Base-by-base conservation (phyloP, 78 protist genomes). In the Chrysochromulina parva region DNA sequence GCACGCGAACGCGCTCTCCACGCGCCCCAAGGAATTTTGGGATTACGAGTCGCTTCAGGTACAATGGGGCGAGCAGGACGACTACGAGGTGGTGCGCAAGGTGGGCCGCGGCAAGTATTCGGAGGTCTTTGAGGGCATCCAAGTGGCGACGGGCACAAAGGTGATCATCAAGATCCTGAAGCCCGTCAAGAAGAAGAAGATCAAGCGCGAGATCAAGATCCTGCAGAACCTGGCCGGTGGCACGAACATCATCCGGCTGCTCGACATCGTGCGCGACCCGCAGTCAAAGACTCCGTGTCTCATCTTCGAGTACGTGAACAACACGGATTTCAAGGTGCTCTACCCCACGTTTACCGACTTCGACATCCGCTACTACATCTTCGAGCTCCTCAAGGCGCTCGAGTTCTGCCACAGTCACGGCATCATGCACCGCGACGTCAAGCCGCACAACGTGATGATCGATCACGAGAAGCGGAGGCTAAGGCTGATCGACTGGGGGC, bases 91-190 rank as follows among this genome's bases (percentile, higher is more conserved):
- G 28, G 91, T 95, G 7, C 93, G 97, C 38, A 98, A 98, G 85
- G 88, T 99, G 38, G 99, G 99, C 48, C 96, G 99, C 22, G 99
- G 99, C 59, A 99, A 99, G 95, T 99, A 99, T 95, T 90, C 97
- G 57, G 99, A 99, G 80, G 99, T 99, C 26, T 99, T 99, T 81
- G 98, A 97, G 84, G 99, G 99, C 20, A 55, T 94, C 24, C 94
- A 96, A 76, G 50, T 89, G 13, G 26, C n/a, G 76, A 94, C 52
- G 48, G 89, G 94, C 57, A 89, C 85, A 48, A 88, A 76, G 55
- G 93, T 94, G 50, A 92, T 93, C 26, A 89, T 96, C 50, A 96
- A 96, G 88, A 94, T 94, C 38, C 90, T 96, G 60, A 94, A 92
- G 87, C 97, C 96, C 3, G 92, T 95, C 52, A 95, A 93, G 88